Conservation (phyloP, 2,329 filamentous ascomycete species). For the Fusarium sp. region DNA sequence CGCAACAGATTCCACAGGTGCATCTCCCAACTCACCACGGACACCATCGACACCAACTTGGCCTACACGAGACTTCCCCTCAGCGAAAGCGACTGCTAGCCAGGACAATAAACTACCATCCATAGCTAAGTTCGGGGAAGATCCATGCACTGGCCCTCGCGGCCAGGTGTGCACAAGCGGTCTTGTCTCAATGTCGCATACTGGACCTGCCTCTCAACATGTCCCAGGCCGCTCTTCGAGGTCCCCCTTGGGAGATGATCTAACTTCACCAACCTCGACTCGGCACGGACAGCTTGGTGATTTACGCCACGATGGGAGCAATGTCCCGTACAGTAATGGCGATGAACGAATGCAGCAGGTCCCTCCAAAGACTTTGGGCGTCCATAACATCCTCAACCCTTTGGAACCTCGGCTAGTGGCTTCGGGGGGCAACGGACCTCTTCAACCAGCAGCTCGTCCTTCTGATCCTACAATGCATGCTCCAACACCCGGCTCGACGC, state of each 20-base stretch:
- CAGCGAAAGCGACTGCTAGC: conserved; percentile 35
- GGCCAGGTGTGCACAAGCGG: conserved; percentile 65
- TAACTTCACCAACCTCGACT: conserved; percentile 41
- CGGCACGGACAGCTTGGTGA: conserved; percentile 40
- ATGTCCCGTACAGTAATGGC: conserved; percentile 39
- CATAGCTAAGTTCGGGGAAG: conserved; percentile 41
- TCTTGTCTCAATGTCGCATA: conserved; percentile 73
- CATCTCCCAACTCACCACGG: conserved; percentile 51
- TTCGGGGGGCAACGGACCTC: conserved; percentile 27
- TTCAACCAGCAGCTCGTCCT: conserved; percentile 26
- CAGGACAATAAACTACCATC: conserved; percentile 39
- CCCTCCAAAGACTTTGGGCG: conserved; percentile 47
- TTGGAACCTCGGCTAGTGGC: conserved; percentile 45
- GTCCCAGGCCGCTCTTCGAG: conserved; percentile 62
- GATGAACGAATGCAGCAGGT: conserved; percentile 43
- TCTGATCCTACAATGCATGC: conserved; percentile 36
- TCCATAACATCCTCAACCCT: conserved; percentile 55
- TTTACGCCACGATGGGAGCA: conserved; percentile 36
- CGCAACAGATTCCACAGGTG: conserved; percentile 49
- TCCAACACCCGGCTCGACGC: conserved; percentile 33
- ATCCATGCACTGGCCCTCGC: conserved; percentile 69
- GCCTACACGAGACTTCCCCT: conserved; percentile 38
- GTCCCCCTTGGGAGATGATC: conserved; percentile 55
- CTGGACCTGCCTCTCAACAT: conserved; percentile 66
- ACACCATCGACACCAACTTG: conserved; percentile 52